phyloP scores from a whole-genome alignment of 768 basidiomycete genomes.

The Auricularia sp. region DNA sequence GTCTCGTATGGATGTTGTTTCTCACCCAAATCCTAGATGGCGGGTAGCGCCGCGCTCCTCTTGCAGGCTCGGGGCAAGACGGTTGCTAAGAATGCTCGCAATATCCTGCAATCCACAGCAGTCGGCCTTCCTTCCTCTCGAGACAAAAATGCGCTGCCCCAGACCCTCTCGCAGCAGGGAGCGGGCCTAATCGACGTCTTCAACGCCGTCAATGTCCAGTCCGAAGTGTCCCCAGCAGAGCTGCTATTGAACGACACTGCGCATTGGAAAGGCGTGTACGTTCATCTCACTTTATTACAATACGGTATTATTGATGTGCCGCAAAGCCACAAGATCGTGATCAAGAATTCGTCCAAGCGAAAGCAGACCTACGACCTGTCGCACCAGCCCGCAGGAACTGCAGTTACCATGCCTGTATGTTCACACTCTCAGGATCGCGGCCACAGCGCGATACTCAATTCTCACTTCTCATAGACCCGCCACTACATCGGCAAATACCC shows the following conservation, averaged over 20 bases:
- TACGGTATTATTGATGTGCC: no score
- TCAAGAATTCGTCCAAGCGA: no score
- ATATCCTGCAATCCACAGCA: conserved; percentile 41
- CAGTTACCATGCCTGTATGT: no score
- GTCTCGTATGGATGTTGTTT: background rate
- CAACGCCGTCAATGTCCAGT: conserved; percentile 42
- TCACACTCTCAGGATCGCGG: no score
- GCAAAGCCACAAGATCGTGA: no score
- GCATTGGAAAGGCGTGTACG: conserved; percentile 28
- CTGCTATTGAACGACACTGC: conserved; percentile 57
- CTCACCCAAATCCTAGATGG: conserved; percentile 26
- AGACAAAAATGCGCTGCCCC: conserved; percentile 38
- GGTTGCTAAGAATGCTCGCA: conserved; percentile 22
- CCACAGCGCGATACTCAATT: no score
- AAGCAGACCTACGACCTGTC: no score
- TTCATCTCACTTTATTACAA: no score
- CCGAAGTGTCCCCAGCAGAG: conserved; percentile 44
- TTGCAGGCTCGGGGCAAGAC: conserved; percentile 31
- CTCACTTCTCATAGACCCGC: no score
- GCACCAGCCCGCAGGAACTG: no score
- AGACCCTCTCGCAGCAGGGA: conserved; percentile 44
- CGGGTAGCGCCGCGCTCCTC: conserved; percentile 34
- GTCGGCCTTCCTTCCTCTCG: conserved; percentile 31
- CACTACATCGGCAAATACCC: background rate
- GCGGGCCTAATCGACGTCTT: conserved; percentile 48